Base-by-base conservation (phyloP, 179 eudicot species). In the Drosera spatulata region DNA sequence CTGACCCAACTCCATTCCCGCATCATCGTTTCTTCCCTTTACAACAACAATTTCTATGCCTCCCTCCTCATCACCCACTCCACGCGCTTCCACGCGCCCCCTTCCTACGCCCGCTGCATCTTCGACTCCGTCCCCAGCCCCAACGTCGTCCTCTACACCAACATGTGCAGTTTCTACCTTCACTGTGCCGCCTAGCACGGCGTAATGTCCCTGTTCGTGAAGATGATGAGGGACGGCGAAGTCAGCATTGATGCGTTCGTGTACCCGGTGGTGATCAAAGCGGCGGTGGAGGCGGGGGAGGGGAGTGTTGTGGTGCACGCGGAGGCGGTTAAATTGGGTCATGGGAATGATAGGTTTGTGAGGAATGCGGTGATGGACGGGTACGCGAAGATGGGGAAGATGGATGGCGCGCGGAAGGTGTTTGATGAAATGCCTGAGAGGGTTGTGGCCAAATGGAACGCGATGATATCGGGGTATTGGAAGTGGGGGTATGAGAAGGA, bases 401-500 rank as follows among this genome's bases (percentile, higher is more conserved):
- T 83, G 46, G 81, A 71, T 65, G 52, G 64, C 70, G 88, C 86
- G 0, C 79, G 86, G 1, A 7, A 65, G 13, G 2, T 83, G 84
- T 85, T 85, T 14, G 93, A 83, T 75, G 86, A 79, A 79, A 83
- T 75, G 76, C 39, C 68, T 68, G 86, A 78, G 0, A 78, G 78
- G 71, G 53, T 10, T 43, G 63, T 79, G 40, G 77, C 74, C 2
- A 86, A 83, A 69, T 83, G 86, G 86, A 85, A 80, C 57, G 72
- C 61, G 3, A 78, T 83, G 79, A 75, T 85, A 62, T 78, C 82
- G 41, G 88, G 86, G 65, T 85, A 79, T 58, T 85, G 86, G 88
- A 76, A 70, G 58, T 83, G 79, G 84, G 86, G 84, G 7, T 15
- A 61, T 43, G 70, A 62, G 12, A 64, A 4, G 48, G 83, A 79